Evolutionary conservation across 352 stramenopile species (phyloP).

Genomic region (Globisporangium uncinulatum): DNA sequence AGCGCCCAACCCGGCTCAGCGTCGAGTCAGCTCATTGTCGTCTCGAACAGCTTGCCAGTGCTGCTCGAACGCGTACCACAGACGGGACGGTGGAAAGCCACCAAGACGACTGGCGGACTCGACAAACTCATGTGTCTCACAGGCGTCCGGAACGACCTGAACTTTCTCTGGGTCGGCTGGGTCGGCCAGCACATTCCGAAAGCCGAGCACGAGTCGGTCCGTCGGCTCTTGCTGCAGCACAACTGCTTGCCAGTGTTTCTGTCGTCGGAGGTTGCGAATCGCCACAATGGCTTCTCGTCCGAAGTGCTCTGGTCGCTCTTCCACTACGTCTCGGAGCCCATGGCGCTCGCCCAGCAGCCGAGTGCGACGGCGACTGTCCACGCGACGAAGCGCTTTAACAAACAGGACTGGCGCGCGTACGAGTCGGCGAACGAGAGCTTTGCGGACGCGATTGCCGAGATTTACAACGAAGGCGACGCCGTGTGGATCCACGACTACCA

Average conservation of each 20-base stretch:
- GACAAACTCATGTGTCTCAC: constrained; percentile 83
- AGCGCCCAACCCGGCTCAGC: constrained; percentile 9
- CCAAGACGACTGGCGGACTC: constrained; percentile 80
- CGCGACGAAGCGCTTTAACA: constrained; percentile 78
- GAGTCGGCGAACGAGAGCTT: constrained; percentile 86
- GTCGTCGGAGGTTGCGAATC: constrained; percentile 72
- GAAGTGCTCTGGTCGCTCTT: constrained; percentile 91
- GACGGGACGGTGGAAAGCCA: constrained; percentile 77
- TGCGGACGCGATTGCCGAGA: constrained; percentile 75
- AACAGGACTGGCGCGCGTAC: constrained; percentile 86
- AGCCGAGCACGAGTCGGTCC: constrained; percentile 67
- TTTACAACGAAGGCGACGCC: constrained; percentile 86
- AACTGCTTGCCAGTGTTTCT: constrained; percentile 87
- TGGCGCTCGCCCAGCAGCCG: constrained; percentile 37
- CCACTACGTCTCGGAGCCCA: constrained; percentile 83
- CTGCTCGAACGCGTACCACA: constrained; percentile 65
- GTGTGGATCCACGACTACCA: constrained; percentile 91
- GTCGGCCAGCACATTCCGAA: constrained; percentile 85
- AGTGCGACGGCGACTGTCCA: constrained; percentile 35
- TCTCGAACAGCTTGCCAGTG: constrained; percentile 85
- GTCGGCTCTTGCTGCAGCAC: constrained; percentile 74
- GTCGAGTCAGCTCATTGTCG: constrained; percentile 74
- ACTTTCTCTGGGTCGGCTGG: constrained; percentile 88
- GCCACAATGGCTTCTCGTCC: constrained; percentile 86
- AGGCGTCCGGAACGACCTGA: constrained; percentile 50